Evolutionary conservation across 352 stramenopile species (phyloP).

Genomic region (Globisporangium apiculatum): DNA sequence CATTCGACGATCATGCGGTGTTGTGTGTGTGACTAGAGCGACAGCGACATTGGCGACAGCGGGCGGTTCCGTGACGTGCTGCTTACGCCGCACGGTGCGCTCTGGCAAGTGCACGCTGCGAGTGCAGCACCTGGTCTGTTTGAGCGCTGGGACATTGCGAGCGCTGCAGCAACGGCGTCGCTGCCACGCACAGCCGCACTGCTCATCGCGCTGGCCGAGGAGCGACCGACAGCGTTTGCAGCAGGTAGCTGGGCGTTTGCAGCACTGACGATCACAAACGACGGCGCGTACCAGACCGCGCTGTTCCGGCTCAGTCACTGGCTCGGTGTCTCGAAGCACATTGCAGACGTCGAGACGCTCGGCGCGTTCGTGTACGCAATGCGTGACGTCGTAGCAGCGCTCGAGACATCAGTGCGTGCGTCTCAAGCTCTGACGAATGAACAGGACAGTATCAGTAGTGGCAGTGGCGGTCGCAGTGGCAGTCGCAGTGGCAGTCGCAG

Average conservation of each 20-base stretch:
- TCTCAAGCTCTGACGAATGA: background rate
- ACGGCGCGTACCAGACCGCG: conserved; percentile 39
- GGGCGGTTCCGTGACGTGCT: conserved; percentile 32
- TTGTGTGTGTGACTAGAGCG: conserved; percentile 19
- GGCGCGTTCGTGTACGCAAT: conserved; percentile 28
- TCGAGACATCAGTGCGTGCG: background rate
- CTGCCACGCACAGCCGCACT: background rate
- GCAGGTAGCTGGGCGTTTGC: conserved; percentile 52
- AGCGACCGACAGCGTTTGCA: conserved; percentile 7
- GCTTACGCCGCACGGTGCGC: conserved; percentile 29
- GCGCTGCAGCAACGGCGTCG: background rate
- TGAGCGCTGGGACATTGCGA: conserved; percentile 12
- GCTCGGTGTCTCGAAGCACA: conserved; percentile 20
- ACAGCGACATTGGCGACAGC: conserved; percentile 29
- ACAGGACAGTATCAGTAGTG: background rate
- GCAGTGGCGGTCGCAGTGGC: no score
- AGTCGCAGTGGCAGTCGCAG: no score
- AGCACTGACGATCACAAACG: conserved; percentile 35
- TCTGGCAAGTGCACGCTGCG: conserved; percentile 32
- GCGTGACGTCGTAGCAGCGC: conserved; percentile 4
- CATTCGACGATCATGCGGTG: background rate
- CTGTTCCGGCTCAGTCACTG: conserved; percentile 36
- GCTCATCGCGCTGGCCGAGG: background rate
- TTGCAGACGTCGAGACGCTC: conserved; percentile 20
- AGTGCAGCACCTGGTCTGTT: conserved; percentile 9